A percentile compares a stretch with the other conserved stretches of the same genome.
Evolutionary conservation across 495 filamentous ascomycete genomes (phyloP).

Genomic region (Mycothermus thermophilus): DNA sequence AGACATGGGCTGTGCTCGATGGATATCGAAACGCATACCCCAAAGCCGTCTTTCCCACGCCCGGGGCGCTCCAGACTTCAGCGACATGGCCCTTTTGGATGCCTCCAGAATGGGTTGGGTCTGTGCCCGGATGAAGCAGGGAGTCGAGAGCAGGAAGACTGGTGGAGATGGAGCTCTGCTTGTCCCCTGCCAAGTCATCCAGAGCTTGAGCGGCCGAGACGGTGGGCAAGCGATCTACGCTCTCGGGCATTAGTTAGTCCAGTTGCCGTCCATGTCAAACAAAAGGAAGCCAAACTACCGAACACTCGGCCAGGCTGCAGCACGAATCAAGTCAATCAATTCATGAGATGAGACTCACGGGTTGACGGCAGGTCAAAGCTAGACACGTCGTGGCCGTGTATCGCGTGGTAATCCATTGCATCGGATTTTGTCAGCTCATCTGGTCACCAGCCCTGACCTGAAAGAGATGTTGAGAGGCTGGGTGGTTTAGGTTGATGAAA

Average conservation of each 20-base stretch:
- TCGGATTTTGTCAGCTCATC: too few species aligned
- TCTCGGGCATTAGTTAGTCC: too few species aligned
- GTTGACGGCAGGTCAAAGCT: slow-evolving; percentile 28
- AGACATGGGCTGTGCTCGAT: not conserved
- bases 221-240: slow-evolving; percentile 63
- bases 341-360: slow-evolving; percentile 4
- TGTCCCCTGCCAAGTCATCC: slow-evolving; percentile 37
- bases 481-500: not conserved
- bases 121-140: slow-evolving; percentile 13
- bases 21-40: slow-evolving; percentile 36
- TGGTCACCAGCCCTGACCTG: too few species aligned
- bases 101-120: slow-evolving; percentile 28
- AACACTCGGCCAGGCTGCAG: not conserved
- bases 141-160: slow-evolving; percentile 49
- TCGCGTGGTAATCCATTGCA: slow-evolving; percentile 31
- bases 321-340: not conserved
- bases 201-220: slow-evolving; percentile 78
- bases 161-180: slow-evolving; percentile 46
- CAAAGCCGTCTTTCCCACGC: slow-evolving; percentile 74
- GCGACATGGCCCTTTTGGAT: slow-evolving; percentile 65
- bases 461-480: not conserved
- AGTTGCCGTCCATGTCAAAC: too few species aligned
- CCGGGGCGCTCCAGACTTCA: slow-evolving; percentile 81
- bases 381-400: slow-evolving; percentile 32
- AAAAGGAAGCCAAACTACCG: too few species aligned